A percentile compares a stretch with the other conserved stretches of the same genome.
Conservation (phyloP, 148 eudicot genomes). For the Heliamphora exappendiculata region DNA sequence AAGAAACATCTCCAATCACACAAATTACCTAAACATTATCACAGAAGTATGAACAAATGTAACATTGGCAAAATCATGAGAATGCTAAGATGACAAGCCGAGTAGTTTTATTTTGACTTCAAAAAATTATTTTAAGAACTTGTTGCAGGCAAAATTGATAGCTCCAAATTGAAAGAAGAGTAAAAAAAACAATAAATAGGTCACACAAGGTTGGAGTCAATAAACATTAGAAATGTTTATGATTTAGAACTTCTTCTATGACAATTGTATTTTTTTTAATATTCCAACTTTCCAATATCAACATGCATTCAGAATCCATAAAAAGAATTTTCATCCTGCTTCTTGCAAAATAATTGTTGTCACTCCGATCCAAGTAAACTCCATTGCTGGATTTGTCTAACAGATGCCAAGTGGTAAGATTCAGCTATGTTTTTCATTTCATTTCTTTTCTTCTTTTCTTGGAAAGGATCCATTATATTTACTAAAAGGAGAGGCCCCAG, state of each 20-base stretch:
- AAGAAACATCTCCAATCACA: slow-evolving; percentile 86
- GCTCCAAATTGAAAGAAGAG: not conserved
- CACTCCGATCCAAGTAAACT: not conserved
- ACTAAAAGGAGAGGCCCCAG: not conserved
- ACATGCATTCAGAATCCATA: not conserved
- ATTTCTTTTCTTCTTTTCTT: not conserved
- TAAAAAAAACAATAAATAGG: not conserved
- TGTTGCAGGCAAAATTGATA: not conserved
- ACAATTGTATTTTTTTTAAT: not conserved
- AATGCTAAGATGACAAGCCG: not conserved
- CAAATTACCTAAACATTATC: slow-evolving; percentile 54
- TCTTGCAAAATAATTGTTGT: not conserved
- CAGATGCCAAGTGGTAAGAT: not conserved
- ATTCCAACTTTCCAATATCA: not conserved
- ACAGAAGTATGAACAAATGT: slow-evolving; percentile 2
- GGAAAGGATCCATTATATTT: not conserved
- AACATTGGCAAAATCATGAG: not conserved
- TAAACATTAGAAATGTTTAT: not conserved
- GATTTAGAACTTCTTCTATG: not conserved
- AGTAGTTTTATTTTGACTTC: not conserved
- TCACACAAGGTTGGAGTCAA: not conserved
- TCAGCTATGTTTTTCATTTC: not conserved
- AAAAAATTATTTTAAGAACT: not conserved
- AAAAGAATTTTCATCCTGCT: not conserved
- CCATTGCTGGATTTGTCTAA: not conserved